These are phyloP conservation scores for Fusarium sp. DNA, from an alignment of 2,329 filamentous ascomycete species.

Conservation along the genomic window DNA sequence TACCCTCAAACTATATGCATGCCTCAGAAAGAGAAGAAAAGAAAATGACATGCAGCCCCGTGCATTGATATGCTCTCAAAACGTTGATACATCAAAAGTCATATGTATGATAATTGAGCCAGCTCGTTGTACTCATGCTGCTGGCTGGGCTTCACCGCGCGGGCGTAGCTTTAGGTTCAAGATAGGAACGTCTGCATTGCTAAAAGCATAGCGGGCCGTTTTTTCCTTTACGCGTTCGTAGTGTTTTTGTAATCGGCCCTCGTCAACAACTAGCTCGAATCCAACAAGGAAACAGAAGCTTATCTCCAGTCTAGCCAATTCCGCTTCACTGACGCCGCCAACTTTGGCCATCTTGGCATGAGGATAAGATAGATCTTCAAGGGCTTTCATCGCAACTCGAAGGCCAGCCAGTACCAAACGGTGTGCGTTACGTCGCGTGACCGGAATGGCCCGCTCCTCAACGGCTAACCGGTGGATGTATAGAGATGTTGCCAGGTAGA, in stretches of 20 bases:
- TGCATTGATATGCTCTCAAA: constrained; percentile 13
- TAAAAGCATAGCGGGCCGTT: constrained; percentile 45
- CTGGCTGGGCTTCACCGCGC: constrained; percentile 36
- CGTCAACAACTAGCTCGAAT: constrained; percentile 77
- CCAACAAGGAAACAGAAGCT: constrained; percentile 89
- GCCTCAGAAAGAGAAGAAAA: constrained; percentile 12
- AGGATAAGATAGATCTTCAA: constrained; percentile 92
- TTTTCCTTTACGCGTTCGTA: constrained; percentile 53
- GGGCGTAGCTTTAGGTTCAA: constrained; percentile 47
- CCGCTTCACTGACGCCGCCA: constrained; percentile 85
- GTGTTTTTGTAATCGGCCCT: constrained; percentile 52
- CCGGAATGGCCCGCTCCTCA: constrained; percentile 80
- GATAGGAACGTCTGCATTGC: constrained; percentile 48
- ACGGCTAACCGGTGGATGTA: constrained; percentile 90
- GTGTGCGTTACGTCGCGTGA: constrained; percentile 88
- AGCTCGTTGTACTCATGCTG: constrained; percentile 25
- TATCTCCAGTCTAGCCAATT: constrained; percentile 88
- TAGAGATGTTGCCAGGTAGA: constrained; percentile 88
- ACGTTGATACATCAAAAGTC: constrained; percentile 12
- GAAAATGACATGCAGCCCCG: constrained; percentile 17
- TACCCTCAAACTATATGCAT: constrained; percentile 12
- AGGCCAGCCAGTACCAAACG: constrained; percentile 86
- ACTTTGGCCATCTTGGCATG: constrained; percentile 88
- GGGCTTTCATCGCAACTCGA: constrained; percentile 89
- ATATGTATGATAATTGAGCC: background rate